Evolutionary conservation across 352 stramenopile species (phyloP).

Genomic region (Phytopythium ostracodes): DNA sequence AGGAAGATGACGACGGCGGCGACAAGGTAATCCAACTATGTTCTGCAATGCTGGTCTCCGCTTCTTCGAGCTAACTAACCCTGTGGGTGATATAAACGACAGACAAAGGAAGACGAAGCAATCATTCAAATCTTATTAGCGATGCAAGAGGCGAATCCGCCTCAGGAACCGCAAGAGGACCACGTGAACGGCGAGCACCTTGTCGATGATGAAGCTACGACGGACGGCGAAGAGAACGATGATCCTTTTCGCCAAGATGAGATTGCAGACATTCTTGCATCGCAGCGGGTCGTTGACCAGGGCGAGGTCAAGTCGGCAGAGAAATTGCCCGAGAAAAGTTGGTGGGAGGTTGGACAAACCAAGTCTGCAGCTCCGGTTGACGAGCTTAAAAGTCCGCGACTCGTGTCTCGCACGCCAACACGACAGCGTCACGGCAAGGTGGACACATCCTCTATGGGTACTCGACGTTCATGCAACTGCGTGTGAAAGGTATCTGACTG

Average conservation of each 20-base stretch:
- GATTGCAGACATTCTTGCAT: slow-evolving; percentile 67
- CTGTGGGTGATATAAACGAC: not conserved
- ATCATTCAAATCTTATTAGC: slow-evolving; percentile 44
- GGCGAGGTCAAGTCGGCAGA: slow-evolving; percentile 3
- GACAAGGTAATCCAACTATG: slow-evolving; percentile 16
- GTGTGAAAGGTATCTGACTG: not conserved
- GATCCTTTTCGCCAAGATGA: slow-evolving; percentile 27
- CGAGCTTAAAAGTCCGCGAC: slow-evolving; percentile 47
- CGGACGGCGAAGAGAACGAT: slow-evolving; percentile 21
- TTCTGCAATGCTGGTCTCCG: not conserved
- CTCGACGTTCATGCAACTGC: not conserved
- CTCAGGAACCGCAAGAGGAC: slow-evolving; percentile 6
- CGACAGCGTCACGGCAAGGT: slow-evolving; percentile 22
- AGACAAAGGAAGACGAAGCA: slow-evolving; percentile 36
- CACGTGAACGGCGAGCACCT: slow-evolving; percentile 18
- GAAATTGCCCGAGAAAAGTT: slow-evolving; percentile 17
- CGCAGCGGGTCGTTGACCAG: slow-evolving; percentile 34
- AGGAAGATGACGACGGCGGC: slow-evolving; percentile 10
- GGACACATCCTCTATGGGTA: slow-evolving; percentile 27
- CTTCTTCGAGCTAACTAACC: not conserved
- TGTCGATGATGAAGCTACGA: slow-evolving; percentile 17
- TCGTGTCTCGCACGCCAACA: slow-evolving; percentile 17
- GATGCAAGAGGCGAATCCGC: slow-evolving; percentile 36
- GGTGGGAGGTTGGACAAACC: slow-evolving; percentile 53
- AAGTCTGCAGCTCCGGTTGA: slow-evolving; percentile 25